phyloP scores from a whole-genome alignment of 495 filamentous ascomycete genomes.

The Penicillium antarcticum region DNA sequence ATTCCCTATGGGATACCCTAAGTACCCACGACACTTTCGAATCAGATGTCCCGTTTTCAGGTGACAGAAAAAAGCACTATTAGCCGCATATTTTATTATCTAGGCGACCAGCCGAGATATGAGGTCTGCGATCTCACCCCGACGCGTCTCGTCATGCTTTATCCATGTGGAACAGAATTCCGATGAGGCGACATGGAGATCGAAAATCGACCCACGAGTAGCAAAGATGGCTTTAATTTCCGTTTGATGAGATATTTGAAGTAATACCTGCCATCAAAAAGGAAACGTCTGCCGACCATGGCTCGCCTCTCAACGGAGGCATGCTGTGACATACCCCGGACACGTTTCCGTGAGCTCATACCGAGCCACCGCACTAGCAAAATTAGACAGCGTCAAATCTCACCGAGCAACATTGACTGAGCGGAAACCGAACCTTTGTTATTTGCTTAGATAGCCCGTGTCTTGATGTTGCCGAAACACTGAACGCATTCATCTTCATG shows the following conservation, averaged over 20 bases:
- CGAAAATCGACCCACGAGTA: not conserved
- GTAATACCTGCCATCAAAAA: no score
- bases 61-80: not conserved
- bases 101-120: no score
- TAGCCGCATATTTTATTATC: no score
- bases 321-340: not conserved
- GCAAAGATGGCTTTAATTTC: not conserved
- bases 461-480: slow-evolving; percentile 1
- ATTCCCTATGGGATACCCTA: not conserved
- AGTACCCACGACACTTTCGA: not conserved
- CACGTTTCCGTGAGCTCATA: slow-evolving; percentile 16
- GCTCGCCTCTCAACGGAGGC: not conserved
- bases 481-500: not conserved
- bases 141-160: no score
- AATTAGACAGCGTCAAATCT: not conserved
- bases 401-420: no score
- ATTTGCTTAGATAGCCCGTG: not conserved
- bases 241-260: not conserved
- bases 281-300: not conserved
- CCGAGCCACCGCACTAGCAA: not conserved
- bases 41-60: not conserved
- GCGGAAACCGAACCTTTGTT: no score
- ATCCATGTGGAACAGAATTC: not conserved
- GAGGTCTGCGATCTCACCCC: no score
- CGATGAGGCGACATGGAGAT: not conserved